These are phyloP conservation scores for Hypomontagnella submonticulosa DNA, from an alignment of 495 filamentous ascomycete genomes.

Conservation along the genomic window DNA sequence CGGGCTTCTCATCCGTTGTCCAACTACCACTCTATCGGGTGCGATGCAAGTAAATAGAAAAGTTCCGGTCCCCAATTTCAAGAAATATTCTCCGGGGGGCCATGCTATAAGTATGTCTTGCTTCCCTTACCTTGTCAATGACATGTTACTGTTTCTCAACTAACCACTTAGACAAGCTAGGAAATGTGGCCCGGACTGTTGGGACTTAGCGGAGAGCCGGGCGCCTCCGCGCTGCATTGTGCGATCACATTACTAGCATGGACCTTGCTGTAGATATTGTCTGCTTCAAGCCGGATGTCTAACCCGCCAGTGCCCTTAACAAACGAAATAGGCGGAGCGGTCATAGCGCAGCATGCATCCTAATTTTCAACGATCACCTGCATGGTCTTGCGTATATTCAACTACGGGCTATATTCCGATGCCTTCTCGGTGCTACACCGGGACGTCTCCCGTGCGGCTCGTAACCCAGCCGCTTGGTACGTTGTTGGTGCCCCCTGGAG, in stretches of 20 bases:
- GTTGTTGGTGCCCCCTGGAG: background rate
- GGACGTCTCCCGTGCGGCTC: constrained; percentile 1
- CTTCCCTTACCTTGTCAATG: background rate
- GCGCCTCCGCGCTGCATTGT: too few relatives aligned
- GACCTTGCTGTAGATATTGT: too few relatives aligned
- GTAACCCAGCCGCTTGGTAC: background rate
- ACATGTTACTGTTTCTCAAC: background rate
- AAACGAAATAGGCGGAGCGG: background rate
- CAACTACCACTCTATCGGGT: constrained; percentile 14
- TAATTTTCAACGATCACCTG: constrained; percentile 11
- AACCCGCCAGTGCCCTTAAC: background rate
- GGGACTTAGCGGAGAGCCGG: too few relatives aligned
- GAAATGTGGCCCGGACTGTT: too few relatives aligned
- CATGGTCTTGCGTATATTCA: constrained; percentile 13
- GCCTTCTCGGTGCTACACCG: constrained; percentile 5
- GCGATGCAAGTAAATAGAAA: background rate
- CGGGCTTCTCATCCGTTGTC: background rate
- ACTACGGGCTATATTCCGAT: background rate
- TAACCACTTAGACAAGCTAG: background rate
- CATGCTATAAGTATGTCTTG: background rate
- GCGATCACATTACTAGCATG: too few relatives aligned
- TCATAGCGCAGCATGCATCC: background rate
- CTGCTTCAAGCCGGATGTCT: too few relatives aligned
- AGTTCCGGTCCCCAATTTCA: background rate
- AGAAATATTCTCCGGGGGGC: background rate